Evolutionary conservation across 495 filamentous ascomycete species (phyloP).

Genomic region (Podospora anserina): DNA sequence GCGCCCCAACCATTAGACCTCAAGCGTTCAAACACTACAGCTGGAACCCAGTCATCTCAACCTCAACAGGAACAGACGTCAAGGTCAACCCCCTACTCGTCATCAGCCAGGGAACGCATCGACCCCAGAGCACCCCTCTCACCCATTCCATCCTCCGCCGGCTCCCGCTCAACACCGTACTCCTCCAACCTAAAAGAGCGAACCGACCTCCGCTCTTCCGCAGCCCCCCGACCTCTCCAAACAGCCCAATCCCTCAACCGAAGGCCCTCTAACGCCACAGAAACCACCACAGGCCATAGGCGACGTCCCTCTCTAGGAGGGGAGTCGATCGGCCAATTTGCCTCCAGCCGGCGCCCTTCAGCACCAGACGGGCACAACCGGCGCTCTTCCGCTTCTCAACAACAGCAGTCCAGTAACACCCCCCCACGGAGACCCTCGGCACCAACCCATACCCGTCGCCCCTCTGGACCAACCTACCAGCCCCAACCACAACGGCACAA

Average conservation of each 20-base stretch:
- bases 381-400: not conserved
- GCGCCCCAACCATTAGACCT: not conserved
- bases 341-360: not conserved
- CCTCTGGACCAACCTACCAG: not conserved
- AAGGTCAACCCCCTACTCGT: constrained; percentile 1
- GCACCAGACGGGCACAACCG: too few species aligned
- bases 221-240: not conserved
- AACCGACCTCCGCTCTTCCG: not conserved
- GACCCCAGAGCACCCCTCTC: not conserved
- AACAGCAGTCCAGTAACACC: not conserved
- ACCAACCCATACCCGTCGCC: not conserved
- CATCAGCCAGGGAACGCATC: not conserved
- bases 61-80: not conserved
- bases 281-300: not conserved
- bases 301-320: not conserved
- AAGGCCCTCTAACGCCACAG: not conserved
- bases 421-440: not conserved
- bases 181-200: not conserved
- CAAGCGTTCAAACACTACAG: not conserved
- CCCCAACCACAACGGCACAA: not conserved
- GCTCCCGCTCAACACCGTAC: not conserved
- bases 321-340: not conserved
- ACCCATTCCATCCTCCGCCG: not conserved
- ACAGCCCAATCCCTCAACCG: not conserved
- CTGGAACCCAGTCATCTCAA: not conserved